Percentiles rank a stretch among this genome's conserved stretches.
These are phyloP conservation scores for Colletotrichum camelliae DNA, from an alignment of 2,329 filamentous ascomycete genomes.

Conservation along the genomic window DNA sequence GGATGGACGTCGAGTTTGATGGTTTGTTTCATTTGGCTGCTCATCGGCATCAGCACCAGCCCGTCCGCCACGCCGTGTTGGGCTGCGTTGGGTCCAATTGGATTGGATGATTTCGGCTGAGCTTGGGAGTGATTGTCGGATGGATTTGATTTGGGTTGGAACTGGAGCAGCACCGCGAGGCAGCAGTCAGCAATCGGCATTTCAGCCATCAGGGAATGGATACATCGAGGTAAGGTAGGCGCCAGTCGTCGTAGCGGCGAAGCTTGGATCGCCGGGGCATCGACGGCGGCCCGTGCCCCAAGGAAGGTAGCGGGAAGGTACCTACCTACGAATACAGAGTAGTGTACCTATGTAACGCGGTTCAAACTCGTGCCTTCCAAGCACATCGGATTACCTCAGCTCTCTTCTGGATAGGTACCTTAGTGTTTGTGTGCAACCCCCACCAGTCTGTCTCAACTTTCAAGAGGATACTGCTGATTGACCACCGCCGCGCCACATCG, in stretches of 20 bases:
- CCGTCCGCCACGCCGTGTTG: background rate
- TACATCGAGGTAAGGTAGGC: background rate
- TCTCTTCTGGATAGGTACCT: background rate
- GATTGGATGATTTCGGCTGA: background rate
- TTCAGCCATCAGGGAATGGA: background rate
- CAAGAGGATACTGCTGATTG: background rate
- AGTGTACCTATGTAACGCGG: background rate
- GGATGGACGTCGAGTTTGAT: background rate
- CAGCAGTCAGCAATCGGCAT: background rate
- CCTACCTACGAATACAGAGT: background rate
- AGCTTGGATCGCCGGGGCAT: conserved; percentile 2
- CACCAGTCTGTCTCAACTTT: background rate
- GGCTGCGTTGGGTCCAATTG: background rate
- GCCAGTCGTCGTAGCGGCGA: background rate
- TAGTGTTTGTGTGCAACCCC: background rate
- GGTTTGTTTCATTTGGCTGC: background rate
- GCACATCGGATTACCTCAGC: background rate
- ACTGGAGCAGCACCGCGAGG: background rate
- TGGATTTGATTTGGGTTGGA: background rate
- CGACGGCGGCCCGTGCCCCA: conserved; percentile 10
- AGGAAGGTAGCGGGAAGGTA: background rate
- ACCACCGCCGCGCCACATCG: background rate
- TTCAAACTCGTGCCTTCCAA: background rate
- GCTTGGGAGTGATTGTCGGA: background rate
- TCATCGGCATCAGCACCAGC: background rate